Percentiles rank a stretch among this genome's conserved stretches.
Conservation (phyloP, 2,329 filamentous ascomycete species). For the Paracorniculantispora psalliotae region DNA sequence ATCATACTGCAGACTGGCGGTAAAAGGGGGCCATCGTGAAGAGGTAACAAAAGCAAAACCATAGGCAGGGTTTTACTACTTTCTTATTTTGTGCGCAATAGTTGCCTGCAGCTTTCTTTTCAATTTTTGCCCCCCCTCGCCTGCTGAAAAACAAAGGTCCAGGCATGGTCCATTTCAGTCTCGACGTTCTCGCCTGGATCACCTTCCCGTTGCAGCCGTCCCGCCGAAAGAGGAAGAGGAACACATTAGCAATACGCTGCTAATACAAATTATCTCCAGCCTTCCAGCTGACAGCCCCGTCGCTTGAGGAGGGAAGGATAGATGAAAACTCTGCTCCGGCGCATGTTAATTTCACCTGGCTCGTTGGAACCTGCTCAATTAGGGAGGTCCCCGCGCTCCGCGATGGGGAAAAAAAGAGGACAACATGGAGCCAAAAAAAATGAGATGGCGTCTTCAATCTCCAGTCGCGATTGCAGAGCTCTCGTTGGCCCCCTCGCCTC, state of each 20-base stretch:
- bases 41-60: slow-evolving; percentile 10
- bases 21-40: neutral
- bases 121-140: neutral
- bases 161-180: neutral
- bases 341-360: neutral
- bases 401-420: neutral
- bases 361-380: neutral
- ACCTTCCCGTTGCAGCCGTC: slow-evolving; percentile 5
- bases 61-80: neutral
- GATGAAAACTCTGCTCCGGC: neutral
- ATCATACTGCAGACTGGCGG: neutral
- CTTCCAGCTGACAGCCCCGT: slow-evolving; percentile 6
- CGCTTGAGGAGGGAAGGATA: neutral
- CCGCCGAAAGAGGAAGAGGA: neutral
- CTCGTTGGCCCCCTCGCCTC: slow-evolving; percentile 1
- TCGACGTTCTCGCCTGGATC: neutral
- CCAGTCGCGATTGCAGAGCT: neutral
- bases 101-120: neutral
- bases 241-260: neutral
- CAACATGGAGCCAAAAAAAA: neutral
- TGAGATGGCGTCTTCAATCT: neutral
- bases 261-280: neutral
- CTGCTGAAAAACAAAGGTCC: neutral
- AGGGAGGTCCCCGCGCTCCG: neutral
- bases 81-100: neutral